phyloP scores from a whole-genome alignment of 169 alveolate species.

The Cytauxzoon felis region DNA sequence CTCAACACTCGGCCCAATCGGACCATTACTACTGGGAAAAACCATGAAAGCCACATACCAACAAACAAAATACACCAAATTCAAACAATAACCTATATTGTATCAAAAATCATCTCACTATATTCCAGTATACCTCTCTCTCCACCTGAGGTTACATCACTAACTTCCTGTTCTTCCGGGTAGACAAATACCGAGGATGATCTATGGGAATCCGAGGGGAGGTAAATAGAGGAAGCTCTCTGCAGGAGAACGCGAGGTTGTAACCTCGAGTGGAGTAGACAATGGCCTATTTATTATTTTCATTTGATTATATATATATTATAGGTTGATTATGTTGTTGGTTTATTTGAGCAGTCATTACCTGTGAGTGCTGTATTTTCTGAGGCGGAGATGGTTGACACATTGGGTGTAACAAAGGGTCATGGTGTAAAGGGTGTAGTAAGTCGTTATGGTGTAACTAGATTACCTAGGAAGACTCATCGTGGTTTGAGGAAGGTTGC shows the following conservation, averaged over 20 bases:
- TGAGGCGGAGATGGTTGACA: slow-evolving; percentile 96
- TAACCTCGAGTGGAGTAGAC: no score
- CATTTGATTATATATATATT: no score
- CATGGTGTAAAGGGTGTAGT: slow-evolving; percentile 99
- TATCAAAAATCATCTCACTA: no score
- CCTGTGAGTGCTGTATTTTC: slow-evolving; percentile 93
- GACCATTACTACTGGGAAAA: slow-evolving; percentile 55
- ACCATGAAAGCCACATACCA: slow-evolving; percentile 58
- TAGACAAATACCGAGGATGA: no score
- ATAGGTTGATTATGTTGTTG: slow-evolving; percentile 90
- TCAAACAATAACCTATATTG: not conserved
- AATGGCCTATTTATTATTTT: not conserved
- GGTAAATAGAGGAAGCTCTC: no score
- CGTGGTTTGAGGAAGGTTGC: slow-evolving; percentile 99
- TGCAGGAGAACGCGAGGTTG: no score
- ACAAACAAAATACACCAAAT: not conserved
- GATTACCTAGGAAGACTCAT: slow-evolving; percentile 99
- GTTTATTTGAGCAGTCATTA: slow-evolving; percentile 94
- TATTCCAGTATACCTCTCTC: no score
- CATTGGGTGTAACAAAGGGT: slow-evolving; percentile 98
- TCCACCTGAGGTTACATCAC: no score
- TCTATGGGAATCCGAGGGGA: no score
- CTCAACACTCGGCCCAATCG: slow-evolving; percentile 58
- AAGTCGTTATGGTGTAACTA: slow-evolving; percentile 98
- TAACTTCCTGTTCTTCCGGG: no score